Percentiles rank a stretch among this genome's conserved stretches.
phyloP scores from a whole-genome alignment of 2,329 filamentous ascomycete species.

The Fusarium sp. region DNA sequence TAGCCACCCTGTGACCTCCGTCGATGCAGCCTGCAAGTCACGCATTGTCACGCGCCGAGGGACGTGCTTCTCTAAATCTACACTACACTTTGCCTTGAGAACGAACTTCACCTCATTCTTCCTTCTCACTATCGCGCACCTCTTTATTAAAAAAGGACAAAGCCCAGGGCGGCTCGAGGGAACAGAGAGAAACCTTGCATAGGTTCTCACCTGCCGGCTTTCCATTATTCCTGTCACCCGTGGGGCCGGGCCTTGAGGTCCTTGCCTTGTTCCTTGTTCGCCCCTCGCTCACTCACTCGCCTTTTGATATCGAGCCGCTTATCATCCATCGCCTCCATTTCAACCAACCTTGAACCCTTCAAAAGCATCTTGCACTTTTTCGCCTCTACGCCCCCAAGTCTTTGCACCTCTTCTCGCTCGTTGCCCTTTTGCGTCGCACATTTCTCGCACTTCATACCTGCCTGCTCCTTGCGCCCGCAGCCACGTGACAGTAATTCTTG shows the following conservation, averaged over 20 bases:
- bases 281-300: slow-evolving; percentile 37
- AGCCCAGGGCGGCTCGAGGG: neutral
- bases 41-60: slow-evolving; percentile 38
- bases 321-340: slow-evolving; percentile 40
- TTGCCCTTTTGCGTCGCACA: slow-evolving; percentile 5
- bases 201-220: neutral
- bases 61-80: slow-evolving; percentile 34
- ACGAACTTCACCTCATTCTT: neutral
- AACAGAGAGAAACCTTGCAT: slow-evolving; percentile 1
- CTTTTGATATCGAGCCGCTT: slow-evolving; percentile 42
- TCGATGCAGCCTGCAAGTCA: slow-evolving; percentile 34
- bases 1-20: slow-evolving; percentile 32
- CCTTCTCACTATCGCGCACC: neutral
- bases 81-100: slow-evolving; percentile 4
- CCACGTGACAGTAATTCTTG: slow-evolving; percentile 21
- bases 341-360: slow-evolving; percentile 22
- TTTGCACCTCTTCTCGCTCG: slow-evolving; percentile 11
- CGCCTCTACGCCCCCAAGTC: slow-evolving; percentile 4
- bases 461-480: neutral
- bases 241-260: slow-evolving; percentile 14
- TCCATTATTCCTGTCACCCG: slow-evolving; percentile 7
- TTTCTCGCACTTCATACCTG: neutral
- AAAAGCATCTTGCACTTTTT: neutral
- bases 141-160: neutral
- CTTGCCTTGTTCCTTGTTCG: slow-evolving; percentile 7